Percentiles rank a stretch among this genome's conserved stretches.
Conservation (phyloP, 768 basidiomycete genomes). For the Podaxis carcinomalis region DNA sequence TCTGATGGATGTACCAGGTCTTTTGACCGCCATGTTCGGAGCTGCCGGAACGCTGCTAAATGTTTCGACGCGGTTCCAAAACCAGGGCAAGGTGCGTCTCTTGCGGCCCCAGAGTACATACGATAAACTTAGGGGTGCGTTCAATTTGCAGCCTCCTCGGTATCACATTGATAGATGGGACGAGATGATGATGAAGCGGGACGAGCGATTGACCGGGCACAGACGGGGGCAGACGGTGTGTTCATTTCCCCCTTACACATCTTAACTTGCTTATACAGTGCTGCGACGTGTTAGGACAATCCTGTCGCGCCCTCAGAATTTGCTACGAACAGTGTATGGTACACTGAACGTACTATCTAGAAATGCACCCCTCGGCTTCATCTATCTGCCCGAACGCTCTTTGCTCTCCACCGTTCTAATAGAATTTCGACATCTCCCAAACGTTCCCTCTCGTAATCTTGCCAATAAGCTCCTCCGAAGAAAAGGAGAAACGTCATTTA, state of each 20-base stretch:
- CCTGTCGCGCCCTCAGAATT: conserved; percentile 66
- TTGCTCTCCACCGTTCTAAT: background rate
- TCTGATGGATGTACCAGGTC: conserved; percentile 40
- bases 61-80: conserved; percentile 73
- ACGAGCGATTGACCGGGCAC: conserved; percentile 84
- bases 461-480: background rate
- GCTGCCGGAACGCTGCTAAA: conserved; percentile 86
- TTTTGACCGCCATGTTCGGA: conserved; percentile 85
- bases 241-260: conserved; percentile 2
- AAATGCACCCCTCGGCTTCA: background rate
- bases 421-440: background rate
- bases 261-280: background rate
- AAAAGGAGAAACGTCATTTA: background rate
- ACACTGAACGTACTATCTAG: conserved; percentile 49
- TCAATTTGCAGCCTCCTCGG: conserved; percentile 59
- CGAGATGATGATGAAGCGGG: conserved; percentile 93
- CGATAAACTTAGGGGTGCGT: background rate
- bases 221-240: conserved; percentile 81
- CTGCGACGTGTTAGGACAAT: conserved; percentile 44
- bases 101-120: background rate
- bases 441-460: background rate
- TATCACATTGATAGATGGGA: conserved; percentile 91
- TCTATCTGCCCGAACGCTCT: background rate
- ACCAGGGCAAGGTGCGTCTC: conserved; percentile 78
- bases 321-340: conserved; percentile 72